Conservation (phyloP, 2,329 filamentous ascomycete genomes). For the Fusarium pseudocircinatum region DNA sequence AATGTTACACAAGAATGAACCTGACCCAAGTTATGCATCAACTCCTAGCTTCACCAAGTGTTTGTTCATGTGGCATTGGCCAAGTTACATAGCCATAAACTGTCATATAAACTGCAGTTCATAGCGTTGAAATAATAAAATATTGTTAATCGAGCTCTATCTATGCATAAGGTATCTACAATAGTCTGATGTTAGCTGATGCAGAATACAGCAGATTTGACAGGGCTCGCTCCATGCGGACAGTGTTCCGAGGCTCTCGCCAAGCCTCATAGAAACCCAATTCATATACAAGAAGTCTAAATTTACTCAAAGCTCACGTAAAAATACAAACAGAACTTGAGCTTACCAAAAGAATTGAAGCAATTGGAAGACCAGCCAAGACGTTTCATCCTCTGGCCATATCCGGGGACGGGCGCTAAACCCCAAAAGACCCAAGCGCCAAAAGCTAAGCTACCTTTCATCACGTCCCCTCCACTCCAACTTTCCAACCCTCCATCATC, state of each 20-base stretch:
- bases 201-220: background rate
- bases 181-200: background rate
- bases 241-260: background rate
- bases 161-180: too few species aligned
- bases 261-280: background rate
- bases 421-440: slow-evolving; percentile 25
- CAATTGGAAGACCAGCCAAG: background rate
- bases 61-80: too few species aligned
- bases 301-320: too few species aligned
- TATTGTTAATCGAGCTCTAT: too few species aligned
- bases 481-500: slow-evolving; percentile 1
- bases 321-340: too few species aligned
- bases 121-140: too few species aligned
- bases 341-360: background rate
- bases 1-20: too few species aligned
- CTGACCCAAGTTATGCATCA: too few species aligned
- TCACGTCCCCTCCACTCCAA: slow-evolving; percentile 15
- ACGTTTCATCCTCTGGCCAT: slow-evolving; percentile 22
- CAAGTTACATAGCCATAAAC: too few species aligned
- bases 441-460: slow-evolving; percentile 17
- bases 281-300: accelerated
- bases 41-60: too few species aligned
- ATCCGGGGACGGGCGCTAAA: slow-evolving; percentile 17
- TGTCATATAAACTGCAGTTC: too few species aligned
- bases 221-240: background rate